Conservation (phyloP, 176 grass and related monocot species). For the Cymbopogon citratus region DNA sequence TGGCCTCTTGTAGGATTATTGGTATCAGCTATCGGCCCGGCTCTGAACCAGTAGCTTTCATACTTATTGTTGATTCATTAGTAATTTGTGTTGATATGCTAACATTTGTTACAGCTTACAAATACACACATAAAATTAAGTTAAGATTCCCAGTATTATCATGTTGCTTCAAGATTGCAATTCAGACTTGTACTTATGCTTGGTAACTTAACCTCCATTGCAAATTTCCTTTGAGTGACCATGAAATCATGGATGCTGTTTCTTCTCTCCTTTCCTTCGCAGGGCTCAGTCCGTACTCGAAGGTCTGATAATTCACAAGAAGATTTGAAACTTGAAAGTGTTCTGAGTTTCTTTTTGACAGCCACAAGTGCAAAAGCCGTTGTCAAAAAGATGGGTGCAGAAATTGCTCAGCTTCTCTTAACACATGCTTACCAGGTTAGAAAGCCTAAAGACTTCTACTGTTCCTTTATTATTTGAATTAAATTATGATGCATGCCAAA, state of each 20-base stretch:
- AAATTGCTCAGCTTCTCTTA: slow-evolving; percentile 65
- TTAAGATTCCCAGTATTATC: slow-evolving; percentile 15
- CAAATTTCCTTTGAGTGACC: slow-evolving; percentile 2
- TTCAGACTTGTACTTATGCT: neutral
- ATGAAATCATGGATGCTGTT: slow-evolving; percentile 9
- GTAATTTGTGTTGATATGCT: neutral
- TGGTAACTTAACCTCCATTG: neutral
- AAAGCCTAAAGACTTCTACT: slow-evolving; percentile 1
- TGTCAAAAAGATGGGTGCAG: slow-evolving; percentile 63
- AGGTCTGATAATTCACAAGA: slow-evolving; percentile 58
- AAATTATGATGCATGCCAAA: neutral
- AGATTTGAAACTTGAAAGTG: slow-evolving; percentile 50
- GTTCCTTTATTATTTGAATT: neutral
- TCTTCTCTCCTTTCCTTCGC: slow-evolving; percentile 18
- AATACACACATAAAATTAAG: neutral
- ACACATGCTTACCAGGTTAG: slow-evolving; percentile 84
- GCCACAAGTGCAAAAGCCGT: slow-evolving; percentile 43
- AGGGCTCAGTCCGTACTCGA: slow-evolving; percentile 58
- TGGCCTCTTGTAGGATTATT: neutral
- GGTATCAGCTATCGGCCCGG: neutral
- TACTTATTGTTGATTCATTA: neutral
- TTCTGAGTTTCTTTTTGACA: slow-evolving; percentile 63
- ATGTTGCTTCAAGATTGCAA: slow-evolving; percentile 8
- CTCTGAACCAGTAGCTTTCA: neutral
- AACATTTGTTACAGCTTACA: neutral